phyloP scores from a whole-genome alignment of 345 rosid species.

The Tarenaya hassleriana region DNA sequence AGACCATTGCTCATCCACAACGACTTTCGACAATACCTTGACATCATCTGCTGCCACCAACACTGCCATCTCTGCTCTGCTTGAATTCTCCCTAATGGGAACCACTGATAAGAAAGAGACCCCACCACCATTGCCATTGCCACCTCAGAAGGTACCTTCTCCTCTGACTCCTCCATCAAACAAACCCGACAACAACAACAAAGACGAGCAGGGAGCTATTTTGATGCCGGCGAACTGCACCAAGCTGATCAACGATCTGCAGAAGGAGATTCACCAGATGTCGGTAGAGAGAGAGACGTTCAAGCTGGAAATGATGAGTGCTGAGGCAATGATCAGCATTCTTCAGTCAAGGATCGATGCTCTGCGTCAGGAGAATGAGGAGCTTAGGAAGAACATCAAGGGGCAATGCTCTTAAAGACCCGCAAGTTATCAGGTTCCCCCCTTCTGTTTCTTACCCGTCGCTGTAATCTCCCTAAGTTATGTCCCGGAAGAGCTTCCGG shows the following conservation, averaged over 20 bases:
- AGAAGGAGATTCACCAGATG: slow-evolving; percentile 57
- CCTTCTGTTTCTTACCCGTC: slow-evolving; percentile 4
- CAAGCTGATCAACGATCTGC: slow-evolving; percentile 45
- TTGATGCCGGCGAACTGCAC: slow-evolving; percentile 24
- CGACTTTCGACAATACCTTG: slow-evolving; percentile 34
- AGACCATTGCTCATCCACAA: slow-evolving; percentile 54
- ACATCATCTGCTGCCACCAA: slow-evolving; percentile 34
- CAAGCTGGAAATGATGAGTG: slow-evolving; percentile 77
- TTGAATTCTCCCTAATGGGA: slow-evolving; percentile 51
- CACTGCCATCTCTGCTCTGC: slow-evolving; percentile 47
- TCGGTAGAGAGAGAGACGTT: slow-evolving; percentile 64
- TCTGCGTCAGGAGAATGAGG: slow-evolving; percentile 64
- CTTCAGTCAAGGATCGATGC: slow-evolving; percentile 60
- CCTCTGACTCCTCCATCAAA: slow-evolving; percentile 8
- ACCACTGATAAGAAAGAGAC: slow-evolving; percentile 25
- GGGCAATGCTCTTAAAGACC: not conserved
- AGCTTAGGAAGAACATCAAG: slow-evolving; percentile 40
- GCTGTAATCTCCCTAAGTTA: slow-evolving; percentile 5
- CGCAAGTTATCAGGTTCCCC: slow-evolving; percentile 8
- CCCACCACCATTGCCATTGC: not conserved
- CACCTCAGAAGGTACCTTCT: slow-evolving; percentile 13
- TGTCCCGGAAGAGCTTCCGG: too few species aligned
- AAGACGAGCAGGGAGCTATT: slow-evolving; percentile 21
- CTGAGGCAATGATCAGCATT: slow-evolving; percentile 68
- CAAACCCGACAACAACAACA: not conserved